These are phyloP conservation scores for Mycosphaerella arachidis DNA, from an alignment of 2,329 filamentous ascomycete genomes.

Conservation along the genomic window DNA sequence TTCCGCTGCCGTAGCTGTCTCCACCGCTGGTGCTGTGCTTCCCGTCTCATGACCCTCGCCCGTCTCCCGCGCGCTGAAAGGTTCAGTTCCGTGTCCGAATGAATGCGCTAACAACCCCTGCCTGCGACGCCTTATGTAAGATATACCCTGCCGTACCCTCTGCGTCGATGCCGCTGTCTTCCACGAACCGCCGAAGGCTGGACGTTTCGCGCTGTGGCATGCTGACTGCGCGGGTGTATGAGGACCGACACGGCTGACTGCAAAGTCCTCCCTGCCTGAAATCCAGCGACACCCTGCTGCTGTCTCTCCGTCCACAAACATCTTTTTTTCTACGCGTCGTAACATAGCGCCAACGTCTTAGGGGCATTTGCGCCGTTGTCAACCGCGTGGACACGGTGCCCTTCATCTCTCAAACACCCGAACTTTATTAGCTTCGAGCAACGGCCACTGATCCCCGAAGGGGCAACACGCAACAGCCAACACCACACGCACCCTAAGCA, in stretches of 20 bases:
- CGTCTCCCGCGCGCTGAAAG: neutral
- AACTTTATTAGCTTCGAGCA: neutral
- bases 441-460: neutral
- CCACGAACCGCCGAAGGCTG: neutral
- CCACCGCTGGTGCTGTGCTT: neutral
- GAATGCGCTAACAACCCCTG: neutral
- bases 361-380: neutral
- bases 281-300: neutral
- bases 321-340: neutral
- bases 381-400: neutral
- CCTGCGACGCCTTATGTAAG: neutral
- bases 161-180: neutral
- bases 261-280: neutral
- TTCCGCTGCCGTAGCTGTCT: neutral
- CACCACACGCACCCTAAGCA: neutral
- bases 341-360: neutral
- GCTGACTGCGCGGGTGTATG: neutral
- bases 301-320: neutral
- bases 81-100: neutral
- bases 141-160: neutral
- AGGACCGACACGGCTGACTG: neutral
- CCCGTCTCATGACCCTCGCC: neutral
- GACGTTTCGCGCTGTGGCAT: neutral
- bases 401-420: neutral
- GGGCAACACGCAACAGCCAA: neutral